Evolutionary conservation across 768 basidiomycete genomes (phyloP).

Genomic region (Jaapia argillacea): DNA sequence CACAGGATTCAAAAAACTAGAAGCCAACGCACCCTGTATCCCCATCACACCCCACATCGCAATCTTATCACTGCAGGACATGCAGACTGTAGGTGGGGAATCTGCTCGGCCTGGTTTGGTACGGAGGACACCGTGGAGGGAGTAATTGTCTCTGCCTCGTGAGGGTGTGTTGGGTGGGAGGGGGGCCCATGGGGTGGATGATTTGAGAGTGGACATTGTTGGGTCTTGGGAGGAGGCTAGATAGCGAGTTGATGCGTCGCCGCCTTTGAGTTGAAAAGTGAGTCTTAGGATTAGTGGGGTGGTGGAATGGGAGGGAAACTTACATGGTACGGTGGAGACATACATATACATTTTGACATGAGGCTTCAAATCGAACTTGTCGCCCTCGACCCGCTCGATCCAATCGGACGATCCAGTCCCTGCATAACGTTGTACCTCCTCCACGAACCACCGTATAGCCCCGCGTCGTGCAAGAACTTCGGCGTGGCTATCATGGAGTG

Average conservation of each 20-base stretch:
- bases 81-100: constrained; percentile 68
- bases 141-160: constrained; percentile 76
- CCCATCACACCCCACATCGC: constrained; percentile 80
- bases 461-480: constrained; percentile 85
- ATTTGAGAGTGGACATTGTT: constrained; percentile 62
- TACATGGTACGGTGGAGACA: constrained; percentile 63
- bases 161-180: constrained; percentile 32
- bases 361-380: constrained; percentile 33
- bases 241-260: constrained; percentile 79
- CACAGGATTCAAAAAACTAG: constrained; percentile 43
- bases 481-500: constrained; percentile 84
- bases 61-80: constrained; percentile 96
- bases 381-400: constrained; percentile 29
- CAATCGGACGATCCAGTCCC: constrained; percentile 29
- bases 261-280: constrained; percentile 65
- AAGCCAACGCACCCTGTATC: constrained; percentile 73
- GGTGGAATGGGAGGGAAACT: constrained; percentile 11
- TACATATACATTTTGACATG: constrained; percentile 57
- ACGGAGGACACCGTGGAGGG: constrained; percentile 64
- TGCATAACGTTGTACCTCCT: constrained; percentile 43
- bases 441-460: constrained; percentile 68
- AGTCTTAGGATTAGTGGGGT: constrained; percentile 5
- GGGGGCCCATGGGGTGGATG: constrained; percentile 24
- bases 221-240: constrained; percentile 69
- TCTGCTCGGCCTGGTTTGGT: constrained; percentile 95